Evolutionary conservation across 139 green algal species (phyloP), one percentile per base, ranked within the genome.

Genomic region (Bryopsis sp.): DNA sequence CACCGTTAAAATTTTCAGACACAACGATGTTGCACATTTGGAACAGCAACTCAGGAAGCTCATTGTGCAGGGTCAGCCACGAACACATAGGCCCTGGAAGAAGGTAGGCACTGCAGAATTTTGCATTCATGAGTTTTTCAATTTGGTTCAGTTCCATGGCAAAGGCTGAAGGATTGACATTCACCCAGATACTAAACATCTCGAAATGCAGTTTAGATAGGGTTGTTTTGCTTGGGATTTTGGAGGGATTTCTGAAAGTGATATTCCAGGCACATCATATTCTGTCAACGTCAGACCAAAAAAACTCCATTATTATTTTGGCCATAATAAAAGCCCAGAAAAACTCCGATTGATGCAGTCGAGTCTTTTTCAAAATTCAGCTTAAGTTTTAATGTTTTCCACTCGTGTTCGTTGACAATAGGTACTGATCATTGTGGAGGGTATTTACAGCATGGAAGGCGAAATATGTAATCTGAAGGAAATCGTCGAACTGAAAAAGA

Each of bases 391-490:
- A 54, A 54, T 54, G 29, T 19, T 26, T 32, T 67, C 19, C 59
- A 67, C 39, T 4, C 5, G n/a, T 8, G 15, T 24, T 7, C 26
- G n/a, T n/a, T 67, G n/a, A 15, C 24, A 33, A 3, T 79, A 88
- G 81, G 87, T 98, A 28, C 72, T 98, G 28, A 84, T 99, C 35
- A 84, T 99, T 6, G 83, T 98, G 3, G 95, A 99, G 79, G 95
- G 95, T 50, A 92, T 98, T 63, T 99, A 98, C 81, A 90, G 76
- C 67, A 99, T 99, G 95, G 95, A 99, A 79, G 95, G 95, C 0
- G 93, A 99, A 86, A 76, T 93, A 22, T 69, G 62, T 54, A 58
- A 72, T 39, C 83, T 99, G 61, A 70, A 72, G n/a, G 80, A 89
- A 34, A 90, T 98, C 29, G 89, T 98, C 32, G 81, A 74, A 3